Conservation (phyloP, 345 rosid genomes). For the Citrus maxima region DNA sequence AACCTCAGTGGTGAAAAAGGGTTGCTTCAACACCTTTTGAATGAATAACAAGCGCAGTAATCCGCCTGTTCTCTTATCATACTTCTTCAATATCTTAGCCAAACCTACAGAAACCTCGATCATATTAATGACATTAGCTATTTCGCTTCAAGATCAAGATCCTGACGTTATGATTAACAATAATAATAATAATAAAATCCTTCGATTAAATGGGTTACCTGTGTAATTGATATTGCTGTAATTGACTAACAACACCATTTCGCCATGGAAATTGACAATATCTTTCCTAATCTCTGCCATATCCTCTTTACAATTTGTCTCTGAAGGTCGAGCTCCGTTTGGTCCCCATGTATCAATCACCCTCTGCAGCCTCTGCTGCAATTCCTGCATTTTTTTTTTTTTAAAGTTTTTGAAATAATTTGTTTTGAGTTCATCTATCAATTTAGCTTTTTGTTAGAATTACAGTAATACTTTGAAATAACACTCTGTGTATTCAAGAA, state of each 20-base stretch:
- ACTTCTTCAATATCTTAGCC: slow-evolving; percentile 86
- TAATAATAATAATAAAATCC: background rate
- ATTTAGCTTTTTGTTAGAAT: background rate
- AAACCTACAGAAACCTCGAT: slow-evolving; percentile 38
- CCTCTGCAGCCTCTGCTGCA: slow-evolving; percentile 56
- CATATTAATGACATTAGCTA: no score
- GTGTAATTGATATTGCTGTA: slow-evolving; percentile 91
- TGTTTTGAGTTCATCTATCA: background rate
- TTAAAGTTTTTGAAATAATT: background rate
- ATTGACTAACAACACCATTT: slow-evolving; percentile 81
- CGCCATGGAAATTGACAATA: slow-evolving; percentile 87
- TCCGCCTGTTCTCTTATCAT: slow-evolving; percentile 73
- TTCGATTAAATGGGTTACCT: slow-evolving; percentile 29
- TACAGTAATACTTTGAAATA: background rate
- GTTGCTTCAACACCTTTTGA: slow-evolving; percentile 63
- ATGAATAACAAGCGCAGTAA: slow-evolving; percentile 59
- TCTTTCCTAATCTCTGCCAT: slow-evolving; percentile 57
- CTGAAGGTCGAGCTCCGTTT: slow-evolving; percentile 39
- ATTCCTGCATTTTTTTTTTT: slow-evolving; percentile 41
- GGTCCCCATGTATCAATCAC: slow-evolving; percentile 40
- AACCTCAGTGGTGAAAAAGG: slow-evolving; percentile 76
- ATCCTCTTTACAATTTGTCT: slow-evolving; percentile 40
- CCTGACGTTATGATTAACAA: background rate
- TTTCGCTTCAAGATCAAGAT: background rate
- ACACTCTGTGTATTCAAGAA: background rate